Base-by-base conservation (phyloP, 2,329 filamentous ascomycete genomes). In the Zasmidium angulare region DNA sequence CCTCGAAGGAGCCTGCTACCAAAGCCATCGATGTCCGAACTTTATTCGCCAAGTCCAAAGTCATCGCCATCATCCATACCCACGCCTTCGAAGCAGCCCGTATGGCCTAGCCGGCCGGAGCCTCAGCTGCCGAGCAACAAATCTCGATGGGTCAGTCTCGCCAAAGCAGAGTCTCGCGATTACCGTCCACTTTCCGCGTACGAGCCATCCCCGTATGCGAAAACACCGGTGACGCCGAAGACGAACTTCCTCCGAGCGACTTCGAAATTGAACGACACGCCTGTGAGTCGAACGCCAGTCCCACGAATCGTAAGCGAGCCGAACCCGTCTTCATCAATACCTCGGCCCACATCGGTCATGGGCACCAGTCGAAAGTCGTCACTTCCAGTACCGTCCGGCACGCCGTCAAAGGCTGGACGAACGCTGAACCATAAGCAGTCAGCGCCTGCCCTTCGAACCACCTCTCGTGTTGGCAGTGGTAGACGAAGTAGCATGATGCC, bases 191-290 rank as follows among this genome's bases (percentile, higher is more conserved):
- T 74, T 2, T 71, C 71, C 6, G 64, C 68, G 1, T 66, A 68
- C 46, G 72, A 75, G 57, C 72, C 73, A 19, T 71, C 69, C 2
- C 68, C 69, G 1, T 73, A 74, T 54, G 70, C 72, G 14, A 74
- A 72, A 55, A 54, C 63, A 11, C 66, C 71, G 7, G 62, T 71
- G 11, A 68, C 68, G 7, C 68, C 69, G 19, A 70, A 71, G 59
- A 65, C 62, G 23, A 65, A 67, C 58, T 69, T 64, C 62, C 61
- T 69, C 11, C 59, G 70, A 17, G 61, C 60, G 24, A 58, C 61
- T 19, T 60, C 64, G 24, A 55, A 58, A 20, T 31, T 51, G 19
- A 53, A 53, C 46, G 46, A 59, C 17, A 56, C 58, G 21, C 55
- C 60, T 4, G 51, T 55, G 12, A 19, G 55, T 1, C 49, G 50